phyloP scores from a whole-genome alignment of 1,284 basidiomycete genomes.

The Ceratobasidium sp. region DNA sequence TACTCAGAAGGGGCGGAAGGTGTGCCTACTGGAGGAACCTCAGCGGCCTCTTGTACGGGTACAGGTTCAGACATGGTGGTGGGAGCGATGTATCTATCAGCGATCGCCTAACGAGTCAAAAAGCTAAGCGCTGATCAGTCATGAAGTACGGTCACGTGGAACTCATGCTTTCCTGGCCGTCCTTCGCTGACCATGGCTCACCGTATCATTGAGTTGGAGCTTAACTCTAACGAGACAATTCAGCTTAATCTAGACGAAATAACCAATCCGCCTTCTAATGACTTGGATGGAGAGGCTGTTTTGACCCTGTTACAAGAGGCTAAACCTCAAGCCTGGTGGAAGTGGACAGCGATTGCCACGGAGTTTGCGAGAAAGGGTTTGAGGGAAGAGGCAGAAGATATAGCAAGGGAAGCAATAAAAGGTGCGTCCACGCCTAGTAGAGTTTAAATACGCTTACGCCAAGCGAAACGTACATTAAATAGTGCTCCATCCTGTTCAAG shows the following conservation, averaged over 20 bases:
- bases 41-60: constrained; percentile 7
- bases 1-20: constrained; percentile 12
- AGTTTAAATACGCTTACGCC: neutral
- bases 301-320: constrained; percentile 57
- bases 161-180: constrained; percentile 11
- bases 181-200: constrained; percentile 37
- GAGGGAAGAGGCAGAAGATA: constrained; percentile 55
- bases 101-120: constrained; percentile 38
- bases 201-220: constrained; percentile 41
- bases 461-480: constrained; percentile 56
- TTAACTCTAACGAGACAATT: constrained; percentile 44
- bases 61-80: constrained; percentile 47
- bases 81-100: constrained; percentile 33
- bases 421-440: constrained; percentile 50
- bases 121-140: constrained; percentile 13
- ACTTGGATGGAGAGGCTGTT: constrained; percentile 54
- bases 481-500: constrained; percentile 40
- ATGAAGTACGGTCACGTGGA: constrained; percentile 16
- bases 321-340: constrained; percentile 58
- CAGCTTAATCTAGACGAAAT: constrained; percentile 59
- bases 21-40: constrained; percentile 12
- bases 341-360: constrained; percentile 55
- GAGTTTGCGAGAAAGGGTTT: constrained; percentile 58
- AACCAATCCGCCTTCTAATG: constrained; percentile 55
- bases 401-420: constrained; percentile 56